Evolutionary conservation across 2,329 filamentous ascomycete species (phyloP), one percentile per base, ranked within the genome.

Genomic region (Alternaria metachromatica): DNA sequence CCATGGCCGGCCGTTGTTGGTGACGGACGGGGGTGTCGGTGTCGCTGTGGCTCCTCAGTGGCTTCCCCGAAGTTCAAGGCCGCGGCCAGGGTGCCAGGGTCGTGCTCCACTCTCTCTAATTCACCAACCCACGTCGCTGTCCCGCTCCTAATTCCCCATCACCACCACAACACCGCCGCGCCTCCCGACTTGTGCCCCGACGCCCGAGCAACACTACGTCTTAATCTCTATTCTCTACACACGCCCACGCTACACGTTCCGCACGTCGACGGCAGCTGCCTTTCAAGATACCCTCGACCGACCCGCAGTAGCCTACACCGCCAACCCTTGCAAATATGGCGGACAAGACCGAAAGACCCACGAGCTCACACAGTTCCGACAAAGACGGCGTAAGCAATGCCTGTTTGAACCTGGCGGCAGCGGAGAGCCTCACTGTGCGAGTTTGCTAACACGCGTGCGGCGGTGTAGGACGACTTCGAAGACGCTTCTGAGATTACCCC

Each of bases 401-500:
- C 10, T 28, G 11, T 15, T n/a, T 25, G 25, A 5, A 21, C 9
- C 20, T 6, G 28, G 10, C 23, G 11, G 25, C 46, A 46, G 26
- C 20, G n/a, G 3, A 41, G n/a, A 21, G 18, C 11, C 4, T 54
- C n/a, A 10, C 8, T n/a, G 51, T 57, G 33, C 23, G 57, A 46
- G 50, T 46, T 45, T 55, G 62, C 70, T 74, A 55, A 73, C 56
- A 25, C 12, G 23, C 20, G 43, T 55, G 57, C 60, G 61, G 63
- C 46, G 57, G 56, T 56, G 55, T 77, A 93, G 90, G 90, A 94
- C 73, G 87, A 87, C 15, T 97, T 96, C 75, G 93, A 97, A 82
- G 93, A 97, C 84, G 93, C 88, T 71, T 83, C 88, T 71, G 91
- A 92, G 79, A 87, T 85, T 63, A 79, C 74, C 60, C 74, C 78